Evolutionary conservation across 768 basidiomycete species (phyloP).

Genomic region (Boletus sp.): DNA sequence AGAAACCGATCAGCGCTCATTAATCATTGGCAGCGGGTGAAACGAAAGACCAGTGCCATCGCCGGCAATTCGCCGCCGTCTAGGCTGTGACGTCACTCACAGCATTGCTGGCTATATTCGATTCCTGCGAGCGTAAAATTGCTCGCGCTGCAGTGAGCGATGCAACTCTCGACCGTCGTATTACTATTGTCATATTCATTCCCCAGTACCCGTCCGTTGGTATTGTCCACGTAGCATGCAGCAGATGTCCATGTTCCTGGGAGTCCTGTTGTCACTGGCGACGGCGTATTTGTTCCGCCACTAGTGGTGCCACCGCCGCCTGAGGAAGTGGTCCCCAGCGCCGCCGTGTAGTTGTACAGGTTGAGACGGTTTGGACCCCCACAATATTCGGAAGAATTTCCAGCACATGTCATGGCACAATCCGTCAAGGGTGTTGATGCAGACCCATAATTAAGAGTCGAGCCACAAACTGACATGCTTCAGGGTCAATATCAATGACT

Average conservation of each 20-base stretch:
- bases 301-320: not conserved
- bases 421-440: constrained; percentile 43
- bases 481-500: constrained; percentile 41
- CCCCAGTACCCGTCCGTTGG: constrained; percentile 57
- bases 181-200: constrained; percentile 37
- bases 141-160: constrained; percentile 51
- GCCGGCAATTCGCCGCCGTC: no score
- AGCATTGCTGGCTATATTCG: constrained; percentile 57
- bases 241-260: constrained; percentile 57
- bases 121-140: constrained; percentile 67
- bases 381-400: constrained; percentile 53
- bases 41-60: no score
- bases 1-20: not conserved
- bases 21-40: no score
- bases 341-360: constrained; percentile 17
- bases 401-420: constrained; percentile 42
- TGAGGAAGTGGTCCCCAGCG: not conserved
- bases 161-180: constrained; percentile 64
- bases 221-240: constrained; percentile 73
- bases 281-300: not conserved
- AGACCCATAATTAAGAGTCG: constrained; percentile 19
- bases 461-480: constrained; percentile 36
- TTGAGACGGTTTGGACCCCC: constrained; percentile 60
- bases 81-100: constrained; percentile 34
- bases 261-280: constrained; percentile 50